Evolutionary conservation across 1,139 yeast species (phyloP), one percentile per base, ranked within the genome.

Genomic region (Blastobotrys illinoisensis): DNA sequence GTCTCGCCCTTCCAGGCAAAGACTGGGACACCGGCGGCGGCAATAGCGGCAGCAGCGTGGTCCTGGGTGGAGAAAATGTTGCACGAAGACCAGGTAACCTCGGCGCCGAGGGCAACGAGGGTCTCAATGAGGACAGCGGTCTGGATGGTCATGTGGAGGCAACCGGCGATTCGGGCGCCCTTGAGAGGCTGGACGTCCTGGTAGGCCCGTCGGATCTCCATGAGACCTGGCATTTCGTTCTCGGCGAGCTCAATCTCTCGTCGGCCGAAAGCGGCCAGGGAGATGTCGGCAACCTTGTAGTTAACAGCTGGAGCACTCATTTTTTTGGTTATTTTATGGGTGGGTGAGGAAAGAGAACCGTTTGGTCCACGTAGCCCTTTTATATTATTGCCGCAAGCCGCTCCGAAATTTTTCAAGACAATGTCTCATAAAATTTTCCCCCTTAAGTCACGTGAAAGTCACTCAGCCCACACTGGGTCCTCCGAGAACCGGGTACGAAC

Each of bases 1-100:
- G 99, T 89, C 83, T 93, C 99, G 74, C 99, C 99, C 84, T 93
- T 93, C 99, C 99, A 95, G 71, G 99, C 99, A 69, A 90, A 95
- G 65, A 95, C 99, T 73, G 99, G 99, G 60, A 93, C 95, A 79
- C 99, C 99, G 67, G 97, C 78, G 68, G 99, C 99, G 68, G 99
- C 99, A 76, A 95, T 93, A 70, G 99, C 99, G 71, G 99, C 98
- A 71, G 99, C 99, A 67, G 98, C 98, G 75, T 93, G 98, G 79
- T 93, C 99, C 81, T 93, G 99, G 64, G 99, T 93, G 67, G 98
- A 93, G 87, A 89, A 93, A 71, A 93, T 93, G 96, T 93, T 93
- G 85, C 99, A 93, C 54, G 98, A 91, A 64, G 97, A 83, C 99
- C 99, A 93, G 72, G 99, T 93, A 64, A 93, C 99, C 81, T 93